Evolutionary conservation across 1,284 basidiomycete species (phyloP).

Genomic region (Termitomyces sp.): DNA sequence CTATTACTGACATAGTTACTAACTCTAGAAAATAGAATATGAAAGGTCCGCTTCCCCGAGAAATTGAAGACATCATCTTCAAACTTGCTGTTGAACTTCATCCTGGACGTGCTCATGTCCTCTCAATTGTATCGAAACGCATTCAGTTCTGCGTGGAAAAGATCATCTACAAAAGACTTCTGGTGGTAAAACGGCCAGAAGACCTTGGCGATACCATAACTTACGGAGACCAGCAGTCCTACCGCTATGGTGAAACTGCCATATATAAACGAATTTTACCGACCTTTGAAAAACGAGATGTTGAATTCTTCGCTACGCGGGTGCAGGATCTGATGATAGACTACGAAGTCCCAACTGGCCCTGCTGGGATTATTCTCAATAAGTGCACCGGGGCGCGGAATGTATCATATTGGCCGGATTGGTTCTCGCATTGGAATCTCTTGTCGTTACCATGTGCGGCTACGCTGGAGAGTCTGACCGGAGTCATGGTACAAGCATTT

Average conservation of each 20-base stretch:
- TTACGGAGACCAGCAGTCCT: too few relatives aligned
- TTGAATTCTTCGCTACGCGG: slow-evolving; percentile 1
- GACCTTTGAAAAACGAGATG: background rate
- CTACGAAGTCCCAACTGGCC: too few relatives aligned
- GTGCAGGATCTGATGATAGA: slow-evolving; percentile 2
- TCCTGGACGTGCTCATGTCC: background rate
- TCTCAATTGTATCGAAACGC: slow-evolving; percentile 5
- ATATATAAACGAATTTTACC: background rate
- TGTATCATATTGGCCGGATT: slow-evolving; percentile 2
- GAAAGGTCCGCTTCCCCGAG: background rate
- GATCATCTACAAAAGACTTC: slow-evolving; percentile 5
- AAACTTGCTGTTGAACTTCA: background rate
- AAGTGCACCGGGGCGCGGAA: slow-evolving; percentile 8
- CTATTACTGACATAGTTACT: too few relatives aligned
- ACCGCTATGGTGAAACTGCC: background rate
- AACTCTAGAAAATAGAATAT: background rate
- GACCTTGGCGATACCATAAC: too few relatives aligned
- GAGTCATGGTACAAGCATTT: too few relatives aligned
- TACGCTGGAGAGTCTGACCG: too few relatives aligned
- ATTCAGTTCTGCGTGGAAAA: slow-evolving; percentile 4
- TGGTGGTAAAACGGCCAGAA: too few relatives aligned
- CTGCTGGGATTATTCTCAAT: slow-evolving; percentile 3
- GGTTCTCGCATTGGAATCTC: too few relatives aligned
- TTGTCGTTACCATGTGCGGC: too few relatives aligned
- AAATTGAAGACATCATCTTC: slow-evolving; percentile 9